Percentiles rank a stretch among this genome's conserved stretches.
Evolutionary conservation across 306 rosid species (phyloP).

Genomic region (Echinosophora koreensis): DNA sequence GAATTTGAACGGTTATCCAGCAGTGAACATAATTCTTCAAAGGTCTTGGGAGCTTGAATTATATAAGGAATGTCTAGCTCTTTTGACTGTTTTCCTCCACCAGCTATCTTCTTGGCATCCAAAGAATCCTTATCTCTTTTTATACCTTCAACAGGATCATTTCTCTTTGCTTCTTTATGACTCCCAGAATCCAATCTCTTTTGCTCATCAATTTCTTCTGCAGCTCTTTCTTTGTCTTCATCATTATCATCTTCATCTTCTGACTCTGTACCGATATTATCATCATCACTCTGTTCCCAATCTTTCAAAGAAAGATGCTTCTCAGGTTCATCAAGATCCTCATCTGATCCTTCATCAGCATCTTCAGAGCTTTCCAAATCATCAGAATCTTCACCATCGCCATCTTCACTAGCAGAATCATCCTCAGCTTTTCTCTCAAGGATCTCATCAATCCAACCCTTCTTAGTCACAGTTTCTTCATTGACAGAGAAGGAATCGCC

Average conservation of each 20-base stretch:
- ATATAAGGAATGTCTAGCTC: conserved; percentile 76
- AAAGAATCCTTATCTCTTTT: conserved; percentile 51
- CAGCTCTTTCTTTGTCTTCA: conserved; percentile 34
- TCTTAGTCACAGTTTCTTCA: conserved; percentile 63
- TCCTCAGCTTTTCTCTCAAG: conserved; percentile 69
- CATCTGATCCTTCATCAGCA: conserved; percentile 64
- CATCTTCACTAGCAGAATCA: conserved; percentile 69
- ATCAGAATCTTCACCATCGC: conserved; percentile 63
- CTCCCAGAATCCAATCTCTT: conserved; percentile 38
- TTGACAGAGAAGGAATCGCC: conserved; percentile 83
- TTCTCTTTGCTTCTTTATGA: conserved; percentile 41
- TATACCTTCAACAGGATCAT: conserved; percentile 46
- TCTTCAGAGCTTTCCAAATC: conserved; percentile 65
- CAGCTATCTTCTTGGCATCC: conserved; percentile 55
- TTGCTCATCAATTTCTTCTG: conserved; percentile 44
- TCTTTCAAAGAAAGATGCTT: conserved; percentile 66
- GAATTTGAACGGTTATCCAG: conserved; percentile 64
- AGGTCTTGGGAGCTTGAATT: conserved; percentile 88
- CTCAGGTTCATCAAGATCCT: conserved; percentile 51
- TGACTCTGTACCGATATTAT: conserved; percentile 55
- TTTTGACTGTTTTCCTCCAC: conserved; percentile 54
- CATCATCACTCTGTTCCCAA: conserved; percentile 99
- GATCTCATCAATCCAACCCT: conserved; percentile 87
- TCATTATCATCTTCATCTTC: conserved; percentile 59
- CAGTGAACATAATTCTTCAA: conserved; percentile 71